A percentile compares a stretch with the other conserved stretches of the same genome.
Conservation (phyloP, 352 stramenopile species). For the Globisporangium solare region DNA sequence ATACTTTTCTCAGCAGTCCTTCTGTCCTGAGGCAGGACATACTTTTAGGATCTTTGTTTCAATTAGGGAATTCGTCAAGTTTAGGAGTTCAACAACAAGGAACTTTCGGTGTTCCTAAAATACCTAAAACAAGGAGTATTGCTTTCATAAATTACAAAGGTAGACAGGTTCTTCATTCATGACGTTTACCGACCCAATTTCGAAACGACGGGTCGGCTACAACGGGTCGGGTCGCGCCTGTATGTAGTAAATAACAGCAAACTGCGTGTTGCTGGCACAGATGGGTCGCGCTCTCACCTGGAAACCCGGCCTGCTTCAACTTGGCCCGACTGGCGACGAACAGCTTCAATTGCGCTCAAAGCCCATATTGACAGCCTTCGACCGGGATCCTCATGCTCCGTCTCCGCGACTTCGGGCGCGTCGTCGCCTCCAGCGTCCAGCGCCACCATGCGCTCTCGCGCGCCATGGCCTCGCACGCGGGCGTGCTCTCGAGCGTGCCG, state of each 20-base stretch:
- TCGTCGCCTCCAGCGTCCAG: conserved; percentile 4
- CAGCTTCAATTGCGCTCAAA: conserved; percentile 8
- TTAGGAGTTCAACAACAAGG: no score
- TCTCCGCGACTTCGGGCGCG: conserved; percentile 13
- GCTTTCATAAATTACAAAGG: background rate
- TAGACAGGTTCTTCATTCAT: conserved; percentile 3
- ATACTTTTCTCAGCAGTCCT: no score
- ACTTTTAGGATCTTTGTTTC: no score
- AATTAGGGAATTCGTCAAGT: no score
- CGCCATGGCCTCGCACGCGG: conserved; percentile 35
- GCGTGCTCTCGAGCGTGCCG: conserved; percentile 21
- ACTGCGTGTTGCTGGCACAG: background rate
- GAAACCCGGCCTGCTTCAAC: conserved; percentile 22
- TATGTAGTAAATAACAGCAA: background rate
- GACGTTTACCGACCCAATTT: conserved; percentile 3
- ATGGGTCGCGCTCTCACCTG: background rate
- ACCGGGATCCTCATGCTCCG: background rate
- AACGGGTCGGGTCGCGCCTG: background rate
- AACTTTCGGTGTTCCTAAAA: no score
- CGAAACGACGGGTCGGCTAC: background rate
- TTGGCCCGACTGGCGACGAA: conserved; percentile 20
- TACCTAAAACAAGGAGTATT: no score
- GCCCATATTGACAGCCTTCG: background rate
- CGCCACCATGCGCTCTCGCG: conserved; percentile 9
- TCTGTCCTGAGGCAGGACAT: no score